Base-by-base conservation (phyloP, 2,329 filamentous ascomycete genomes). In the Myrmaecium sp. region DNA sequence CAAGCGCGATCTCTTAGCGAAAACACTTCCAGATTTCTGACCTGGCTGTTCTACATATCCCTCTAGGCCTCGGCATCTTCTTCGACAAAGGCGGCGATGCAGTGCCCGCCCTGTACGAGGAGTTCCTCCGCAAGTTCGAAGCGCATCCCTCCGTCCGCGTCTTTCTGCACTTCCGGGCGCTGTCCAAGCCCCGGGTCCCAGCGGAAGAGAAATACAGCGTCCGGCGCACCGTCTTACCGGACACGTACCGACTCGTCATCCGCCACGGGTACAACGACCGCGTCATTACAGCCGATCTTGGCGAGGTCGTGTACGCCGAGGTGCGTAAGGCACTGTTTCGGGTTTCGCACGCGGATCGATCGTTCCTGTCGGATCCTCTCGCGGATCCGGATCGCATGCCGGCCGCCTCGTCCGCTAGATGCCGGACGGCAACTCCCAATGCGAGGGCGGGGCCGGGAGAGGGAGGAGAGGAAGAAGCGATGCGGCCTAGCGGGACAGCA, bases 201-300 rank as follows among this genome's bases (percentile, higher is more conserved):
- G 35, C 36, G 2, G 57, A 59, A 3, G 54, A 66, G 5, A 52
- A 63, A 1, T 66, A 64, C 34, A 51, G 54, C n/a, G 51, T 64
- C 5, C 42, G 44, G 5, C 45, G 54, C 5, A 47, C 58, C 5
- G 44, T 54, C 0, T 48, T 78, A 11, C 67, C 68, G 0, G 65
- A 70, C 17, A 74, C 70, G 37, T 82, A 80, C 43, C 66, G 74
- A 3, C 56, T 82, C 6, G 67, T 75, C 3, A 59, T 79, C 2
- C 66, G 75, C 8, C 72, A 81, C 40, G 77, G 77, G 1, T 83
- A 76, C 46, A 75, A 67, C 47, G 77, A 83, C 37, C 65, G 75
- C 33, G 64, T 80, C 15, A 60, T 82, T 23, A 73, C 66, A 0
- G 66, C 66, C 0, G 66, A 77, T 30, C 57, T 82, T 5, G 72